Evolutionary conservation across 2,329 filamentous ascomycete genomes (phyloP).

Genomic region (Cryphonectria nitschkei): DNA sequence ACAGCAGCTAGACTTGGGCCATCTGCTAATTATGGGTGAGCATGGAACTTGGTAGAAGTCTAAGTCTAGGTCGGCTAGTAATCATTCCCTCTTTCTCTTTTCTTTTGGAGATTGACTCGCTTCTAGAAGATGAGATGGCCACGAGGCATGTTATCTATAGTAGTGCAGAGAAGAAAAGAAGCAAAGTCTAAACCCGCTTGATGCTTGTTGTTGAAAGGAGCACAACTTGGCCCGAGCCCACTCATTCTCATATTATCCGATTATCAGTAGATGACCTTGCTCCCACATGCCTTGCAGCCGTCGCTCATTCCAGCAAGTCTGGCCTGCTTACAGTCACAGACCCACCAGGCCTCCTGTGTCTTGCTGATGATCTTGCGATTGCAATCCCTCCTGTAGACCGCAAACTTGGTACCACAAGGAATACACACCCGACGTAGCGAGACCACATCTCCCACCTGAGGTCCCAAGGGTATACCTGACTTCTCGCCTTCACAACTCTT

Average conservation of each 20-base stretch:
- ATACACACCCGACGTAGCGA: conserved; percentile 26
- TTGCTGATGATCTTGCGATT: conserved; percentile 29
- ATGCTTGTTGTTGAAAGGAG: neutral
- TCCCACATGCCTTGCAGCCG: conserved; percentile 21
- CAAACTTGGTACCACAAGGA: conserved; percentile 22
- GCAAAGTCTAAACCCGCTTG: neutral
- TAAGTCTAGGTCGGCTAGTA: neutral
- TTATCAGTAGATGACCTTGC: conserved; percentile 25
- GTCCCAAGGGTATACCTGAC: neutral
- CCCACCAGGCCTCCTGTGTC: conserved; percentile 22
- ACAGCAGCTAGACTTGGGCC: neutral
- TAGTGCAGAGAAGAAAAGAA: neutral
- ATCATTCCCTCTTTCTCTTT: neutral
- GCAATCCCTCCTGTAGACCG: conserved; percentile 24
- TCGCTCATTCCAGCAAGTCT: conserved; percentile 19
- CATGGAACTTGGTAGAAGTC: neutral
- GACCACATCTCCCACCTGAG: conserved; percentile 19
- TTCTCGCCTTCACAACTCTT: neutral
- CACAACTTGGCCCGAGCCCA: neutral
- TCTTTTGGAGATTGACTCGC: neutral
- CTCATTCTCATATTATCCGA: neutral
- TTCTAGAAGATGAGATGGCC: neutral
- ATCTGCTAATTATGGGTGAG: neutral
- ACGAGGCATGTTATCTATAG: neutral
- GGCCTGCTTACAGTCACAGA: conserved; percentile 23